phyloP scores from a whole-genome alignment of 75 land plant species.

The Pinus tabuliformis region DNA sequence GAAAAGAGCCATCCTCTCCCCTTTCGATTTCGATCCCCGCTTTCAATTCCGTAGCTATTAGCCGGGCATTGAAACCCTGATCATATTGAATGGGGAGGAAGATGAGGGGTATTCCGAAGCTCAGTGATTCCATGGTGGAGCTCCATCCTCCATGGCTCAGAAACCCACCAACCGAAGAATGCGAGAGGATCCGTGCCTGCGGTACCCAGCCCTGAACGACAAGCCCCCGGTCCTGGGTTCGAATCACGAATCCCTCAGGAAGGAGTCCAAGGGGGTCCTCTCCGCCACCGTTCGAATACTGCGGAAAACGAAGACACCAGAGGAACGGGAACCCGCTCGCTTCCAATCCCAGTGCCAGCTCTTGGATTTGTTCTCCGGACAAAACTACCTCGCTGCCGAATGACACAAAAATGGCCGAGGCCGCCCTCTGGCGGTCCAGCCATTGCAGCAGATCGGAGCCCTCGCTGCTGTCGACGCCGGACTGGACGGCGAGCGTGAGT shows the following conservation, averaged over 20 bases:
- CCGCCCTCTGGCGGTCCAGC: slow-evolving; percentile 20
- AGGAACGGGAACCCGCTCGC: slow-evolving; percentile 39
- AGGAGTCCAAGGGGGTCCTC: not conserved
- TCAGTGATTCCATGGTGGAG: slow-evolving; percentile 12
- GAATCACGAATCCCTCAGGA: not conserved
- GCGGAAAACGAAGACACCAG: slow-evolving; percentile 31
- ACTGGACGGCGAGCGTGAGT: not conserved
- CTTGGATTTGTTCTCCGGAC: slow-evolving; percentile 23
- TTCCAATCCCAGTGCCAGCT: slow-evolving; percentile 49
- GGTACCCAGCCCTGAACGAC: slow-evolving; percentile 14
- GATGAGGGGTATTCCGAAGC: not conserved
- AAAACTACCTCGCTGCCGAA: slow-evolving; percentile 55
- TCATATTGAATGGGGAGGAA: not conserved
- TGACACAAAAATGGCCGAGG: slow-evolving; percentile 42
- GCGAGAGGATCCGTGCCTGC: slow-evolving; percentile 12
- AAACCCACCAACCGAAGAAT: slow-evolving; percentile 16
- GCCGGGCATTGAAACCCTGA: slow-evolving; percentile 14
- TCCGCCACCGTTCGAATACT: no score
- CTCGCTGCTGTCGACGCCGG: no score
- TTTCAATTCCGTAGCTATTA: slow-evolving; percentile 16
- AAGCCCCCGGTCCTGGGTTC: slow-evolving; percentile 10
- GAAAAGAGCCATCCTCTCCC: not conserved
- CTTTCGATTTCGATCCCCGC: slow-evolving; percentile 13
- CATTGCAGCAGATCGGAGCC: slow-evolving; percentile 7
- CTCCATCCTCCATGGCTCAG: slow-evolving; percentile 15